These are phyloP conservation scores for Starmerella floris DNA, from an alignment of 805 yeast genomes.

Conservation along the genomic window DNA sequence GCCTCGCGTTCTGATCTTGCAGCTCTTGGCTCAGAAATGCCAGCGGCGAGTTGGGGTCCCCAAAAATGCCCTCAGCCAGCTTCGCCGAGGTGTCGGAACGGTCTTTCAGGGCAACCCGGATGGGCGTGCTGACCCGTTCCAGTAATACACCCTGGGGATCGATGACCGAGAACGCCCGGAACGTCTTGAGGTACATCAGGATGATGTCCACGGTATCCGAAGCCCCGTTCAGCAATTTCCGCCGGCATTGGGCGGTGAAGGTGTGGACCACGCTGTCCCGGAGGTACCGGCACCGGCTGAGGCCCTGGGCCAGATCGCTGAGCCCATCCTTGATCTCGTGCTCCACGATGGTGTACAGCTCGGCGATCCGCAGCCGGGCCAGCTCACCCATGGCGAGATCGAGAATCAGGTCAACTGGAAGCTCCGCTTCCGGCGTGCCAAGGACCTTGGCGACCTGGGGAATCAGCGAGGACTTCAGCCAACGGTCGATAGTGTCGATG, in stretches of 20 bases:
- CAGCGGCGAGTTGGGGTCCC: conserved; percentile 32
- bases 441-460: conserved; percentile 1
- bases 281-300: conserved; percentile 34
- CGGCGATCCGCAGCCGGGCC: conserved; percentile 38
- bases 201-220: conserved; percentile 63
- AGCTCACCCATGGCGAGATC: conserved; percentile 10
- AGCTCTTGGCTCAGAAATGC: conserved; percentile 46
- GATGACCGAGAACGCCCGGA: conserved; percentile 55
- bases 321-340: conserved; percentile 44
- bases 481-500: not conserved
- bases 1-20: conserved; percentile 23
- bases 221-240: conserved; percentile 59
- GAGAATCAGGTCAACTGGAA: not conserved
- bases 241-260: conserved; percentile 36
- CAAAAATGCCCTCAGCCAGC: conserved; percentile 59
- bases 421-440: conserved; percentile 1
- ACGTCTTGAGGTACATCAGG: conserved; percentile 53
- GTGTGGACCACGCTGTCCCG: conserved; percentile 39
- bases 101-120: conserved; percentile 54
- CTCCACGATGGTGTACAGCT: conserved; percentile 46
- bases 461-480: conserved; percentile 5
- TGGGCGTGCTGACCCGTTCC: conserved; percentile 65
- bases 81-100: conserved; percentile 60
- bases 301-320: conserved; percentile 43
- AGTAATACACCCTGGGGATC: conserved; percentile 79